Evolutionary conservation across 2,329 filamentous ascomycete genomes (phyloP).

Genomic region (Dothistroma pini): DNA sequence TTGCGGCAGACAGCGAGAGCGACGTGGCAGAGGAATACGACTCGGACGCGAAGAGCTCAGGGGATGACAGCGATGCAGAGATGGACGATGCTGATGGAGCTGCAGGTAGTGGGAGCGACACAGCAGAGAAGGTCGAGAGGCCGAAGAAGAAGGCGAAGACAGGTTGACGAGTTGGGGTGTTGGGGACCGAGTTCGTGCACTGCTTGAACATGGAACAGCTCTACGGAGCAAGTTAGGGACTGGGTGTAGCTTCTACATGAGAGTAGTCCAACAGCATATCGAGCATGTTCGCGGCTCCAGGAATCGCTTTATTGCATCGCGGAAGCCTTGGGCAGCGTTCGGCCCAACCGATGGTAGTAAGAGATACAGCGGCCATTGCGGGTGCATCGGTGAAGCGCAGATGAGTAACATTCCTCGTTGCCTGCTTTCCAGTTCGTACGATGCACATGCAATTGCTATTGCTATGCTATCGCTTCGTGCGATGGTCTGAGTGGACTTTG

Average conservation of each 20-base stretch:
- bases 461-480: background rate
- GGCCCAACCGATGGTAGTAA: background rate
- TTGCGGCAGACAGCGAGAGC: slow-evolving; percentile 84
- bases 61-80: slow-evolving; percentile 61
- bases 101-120: slow-evolving; percentile 46
- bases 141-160: slow-evolving; percentile 65
- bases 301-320: background rate
- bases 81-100: slow-evolving; percentile 57
- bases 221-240: background rate
- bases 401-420: background rate
- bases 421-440: background rate
- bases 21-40: slow-evolving; percentile 97
- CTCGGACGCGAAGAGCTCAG: slow-evolving; percentile 78
- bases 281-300: background rate
- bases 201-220: background rate
- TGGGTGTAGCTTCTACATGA: background rate
- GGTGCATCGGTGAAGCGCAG: background rate
- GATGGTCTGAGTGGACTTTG: background rate
- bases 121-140: slow-evolving; percentile 53
- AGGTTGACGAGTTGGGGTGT: background rate
- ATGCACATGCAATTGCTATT: background rate
- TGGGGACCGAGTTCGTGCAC: background rate
- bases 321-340: too few species aligned
- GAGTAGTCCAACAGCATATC: background rate
- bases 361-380: background rate